Percentiles rank a stretch among this genome's conserved stretches.
Conservation (phyloP, 192 early-diverging fungal genomes). For the Backusella australiensis region DNA sequence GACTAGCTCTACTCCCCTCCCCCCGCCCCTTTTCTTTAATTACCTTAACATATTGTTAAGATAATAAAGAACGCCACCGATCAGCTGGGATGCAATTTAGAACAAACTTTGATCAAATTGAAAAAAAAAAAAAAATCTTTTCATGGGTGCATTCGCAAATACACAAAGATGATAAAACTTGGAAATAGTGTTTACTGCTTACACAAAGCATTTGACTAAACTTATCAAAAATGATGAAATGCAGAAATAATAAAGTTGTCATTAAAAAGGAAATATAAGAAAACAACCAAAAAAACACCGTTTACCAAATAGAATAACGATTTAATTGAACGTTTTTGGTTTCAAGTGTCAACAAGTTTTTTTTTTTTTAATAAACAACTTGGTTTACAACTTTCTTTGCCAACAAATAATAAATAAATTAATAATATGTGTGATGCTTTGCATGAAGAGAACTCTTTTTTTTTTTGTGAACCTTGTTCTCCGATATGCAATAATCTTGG, state of each 20-base stretch:
- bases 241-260: not conserved
- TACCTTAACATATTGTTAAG: not conserved
- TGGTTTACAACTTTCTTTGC: not conserved
- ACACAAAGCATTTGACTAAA: not conserved
- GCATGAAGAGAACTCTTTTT: not conserved
- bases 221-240: constrained; percentile 7
- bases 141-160: constrained; percentile 2
- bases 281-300: not conserved
- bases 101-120: not conserved
- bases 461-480: not conserved
- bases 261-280: not conserved
- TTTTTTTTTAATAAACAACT: not conserved
- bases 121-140: not conserved
- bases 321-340: not conserved
- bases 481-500: not conserved
- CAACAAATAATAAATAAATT: too few relatives aligned
- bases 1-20: not conserved
- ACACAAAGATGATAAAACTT: not conserved
- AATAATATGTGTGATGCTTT: not conserved
- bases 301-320: not conserved
- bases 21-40: not conserved
- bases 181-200: not conserved
- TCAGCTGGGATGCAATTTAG: constrained; percentile 3
- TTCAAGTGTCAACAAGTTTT: constrained; percentile 4
- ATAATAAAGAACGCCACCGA: not conserved